Evolutionary conservation across 2,329 filamentous ascomycete genomes (phyloP).

Genomic region (Verticillium tricorpus): DNA sequence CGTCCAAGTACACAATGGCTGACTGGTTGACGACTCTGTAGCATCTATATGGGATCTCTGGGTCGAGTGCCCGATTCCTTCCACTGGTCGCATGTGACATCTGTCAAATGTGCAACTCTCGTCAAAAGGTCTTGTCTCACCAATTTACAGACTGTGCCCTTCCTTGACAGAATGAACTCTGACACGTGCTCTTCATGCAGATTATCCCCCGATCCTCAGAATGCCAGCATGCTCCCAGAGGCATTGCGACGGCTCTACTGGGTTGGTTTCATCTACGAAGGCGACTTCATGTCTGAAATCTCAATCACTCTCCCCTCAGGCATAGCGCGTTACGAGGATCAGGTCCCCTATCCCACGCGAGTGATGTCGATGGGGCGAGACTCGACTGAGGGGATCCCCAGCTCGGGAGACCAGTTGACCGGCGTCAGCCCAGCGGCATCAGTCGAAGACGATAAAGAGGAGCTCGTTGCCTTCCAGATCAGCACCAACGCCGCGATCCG

Average conservation of each 20-base stretch:
- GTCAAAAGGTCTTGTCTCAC: constrained; percentile 8
- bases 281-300: constrained; percentile 24
- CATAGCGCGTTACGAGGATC: constrained; percentile 21
- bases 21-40: background rate
- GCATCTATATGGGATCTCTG: constrained; percentile 18
- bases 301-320: constrained; percentile 21
- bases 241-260: constrained; percentile 21
- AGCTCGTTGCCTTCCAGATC: constrained; percentile 23
- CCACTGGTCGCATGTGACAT: constrained; percentile 18
- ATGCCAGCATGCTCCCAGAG: constrained; percentile 6
- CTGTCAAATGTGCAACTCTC: constrained; percentile 21
- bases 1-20: too few relatives aligned
- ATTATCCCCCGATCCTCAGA: background rate
- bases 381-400: background rate
- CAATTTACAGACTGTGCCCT: background rate
- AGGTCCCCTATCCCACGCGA: constrained; percentile 17
- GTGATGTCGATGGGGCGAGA: background rate
- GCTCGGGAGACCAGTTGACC: too few relatives aligned
- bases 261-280: constrained; percentile 23
- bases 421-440: background rate
- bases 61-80: constrained; percentile 19
- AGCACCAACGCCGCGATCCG: constrained; percentile 24
- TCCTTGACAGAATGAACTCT: too few relatives aligned
- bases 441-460: constrained; percentile 11
- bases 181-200: background rate